These are phyloP conservation scores for Fonsecaea nubica DNA, from an alignment of 2,329 filamentous ascomycete genomes.

Conservation along the genomic window DNA sequence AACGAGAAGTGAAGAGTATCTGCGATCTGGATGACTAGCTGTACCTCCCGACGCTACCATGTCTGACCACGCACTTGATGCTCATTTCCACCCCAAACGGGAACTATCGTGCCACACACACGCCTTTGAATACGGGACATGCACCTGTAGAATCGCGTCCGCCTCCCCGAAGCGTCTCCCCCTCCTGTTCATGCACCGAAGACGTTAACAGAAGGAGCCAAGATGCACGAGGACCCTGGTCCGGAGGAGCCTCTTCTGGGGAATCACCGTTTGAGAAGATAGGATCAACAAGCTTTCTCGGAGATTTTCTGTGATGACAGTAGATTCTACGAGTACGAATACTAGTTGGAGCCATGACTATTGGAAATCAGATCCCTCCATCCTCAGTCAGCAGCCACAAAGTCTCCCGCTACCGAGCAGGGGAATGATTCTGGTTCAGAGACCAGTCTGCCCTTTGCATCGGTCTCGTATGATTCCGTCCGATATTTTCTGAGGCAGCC, in stretches of 20 bases:
- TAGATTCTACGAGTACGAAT: background rate
- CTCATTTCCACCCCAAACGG: background rate
- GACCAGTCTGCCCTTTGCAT: background rate
- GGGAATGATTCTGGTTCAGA: background rate
- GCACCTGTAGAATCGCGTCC: conserved; percentile 15
- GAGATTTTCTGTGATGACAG: conserved; percentile 1
- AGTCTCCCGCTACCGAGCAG: background rate
- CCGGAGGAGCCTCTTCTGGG: conserved; percentile 16
- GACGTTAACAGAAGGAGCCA: conserved; percentile 11
- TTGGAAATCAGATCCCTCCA: background rate
- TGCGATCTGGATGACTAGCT: background rate
- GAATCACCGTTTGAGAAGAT: conserved; percentile 18
- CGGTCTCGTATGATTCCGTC: background rate
- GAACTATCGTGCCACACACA: background rate
- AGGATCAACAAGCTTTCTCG: background rate
- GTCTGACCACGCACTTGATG: background rate
- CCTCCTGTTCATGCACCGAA: conserved; percentile 32
- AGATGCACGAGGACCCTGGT: background rate
- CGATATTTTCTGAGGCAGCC: background rate
- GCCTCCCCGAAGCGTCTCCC: conserved; percentile 14
- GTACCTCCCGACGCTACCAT: background rate
- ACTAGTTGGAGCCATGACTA: background rate
- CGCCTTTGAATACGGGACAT: background rate
- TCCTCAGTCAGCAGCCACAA: conserved; percentile 23
- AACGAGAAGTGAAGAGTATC: background rate